phyloP scores from a whole-genome alignment of 176 grass and related monocot species.

The Oryza australiensis region DNA sequence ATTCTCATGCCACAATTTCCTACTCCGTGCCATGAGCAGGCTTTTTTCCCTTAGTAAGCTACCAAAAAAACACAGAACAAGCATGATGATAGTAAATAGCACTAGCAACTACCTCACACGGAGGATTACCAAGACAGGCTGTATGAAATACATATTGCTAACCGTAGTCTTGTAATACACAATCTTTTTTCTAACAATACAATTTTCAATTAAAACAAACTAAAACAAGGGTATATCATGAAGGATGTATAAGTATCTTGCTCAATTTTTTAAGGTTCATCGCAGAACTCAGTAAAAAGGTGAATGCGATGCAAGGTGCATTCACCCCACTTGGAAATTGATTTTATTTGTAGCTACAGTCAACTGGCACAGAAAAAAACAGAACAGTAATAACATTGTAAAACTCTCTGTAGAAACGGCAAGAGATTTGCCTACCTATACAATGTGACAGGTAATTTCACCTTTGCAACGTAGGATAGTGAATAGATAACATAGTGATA shows the following conservation, averaged over 20 bases:
- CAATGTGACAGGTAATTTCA: slow-evolving; percentile 16
- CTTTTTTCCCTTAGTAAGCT: not conserved
- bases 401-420: not conserved
- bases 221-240: not conserved
- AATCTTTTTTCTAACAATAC: not conserved
- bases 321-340: not conserved
- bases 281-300: not conserved
- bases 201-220: not conserved
- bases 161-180: not conserved
- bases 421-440: not conserved
- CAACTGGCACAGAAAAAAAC: slow-evolving; percentile 6
- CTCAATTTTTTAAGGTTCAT: not conserved
- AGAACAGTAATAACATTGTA: not conserved
- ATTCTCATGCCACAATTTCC: not conserved
- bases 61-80: not conserved
- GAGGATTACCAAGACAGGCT: not conserved
- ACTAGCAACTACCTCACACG: not conserved
- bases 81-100: not conserved
- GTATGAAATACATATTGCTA: not conserved
- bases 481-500: not conserved
- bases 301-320: not conserved
- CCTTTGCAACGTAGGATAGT: not conserved
- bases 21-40: not conserved
- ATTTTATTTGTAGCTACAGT: not conserved
- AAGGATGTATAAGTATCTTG: not conserved